phyloP scores from a whole-genome alignment of 2,329 filamentous ascomycete species.

The Fusarium phyllophilum region DNA sequence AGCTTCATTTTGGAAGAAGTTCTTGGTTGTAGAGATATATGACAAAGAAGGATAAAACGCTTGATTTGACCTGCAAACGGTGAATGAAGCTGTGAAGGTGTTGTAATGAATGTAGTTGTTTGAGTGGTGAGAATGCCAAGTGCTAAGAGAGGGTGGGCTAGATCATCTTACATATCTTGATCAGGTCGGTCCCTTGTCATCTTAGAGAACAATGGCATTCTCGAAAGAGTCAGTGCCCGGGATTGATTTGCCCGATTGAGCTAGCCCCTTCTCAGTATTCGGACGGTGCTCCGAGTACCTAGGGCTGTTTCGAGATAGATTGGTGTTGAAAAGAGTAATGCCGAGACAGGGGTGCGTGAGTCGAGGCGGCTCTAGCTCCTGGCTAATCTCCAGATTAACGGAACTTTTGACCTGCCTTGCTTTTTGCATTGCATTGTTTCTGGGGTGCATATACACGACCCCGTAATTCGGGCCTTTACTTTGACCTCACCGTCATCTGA shows the following conservation, averaged over 20 bases:
- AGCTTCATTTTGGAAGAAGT: slow-evolving; percentile 11
- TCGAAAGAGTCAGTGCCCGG: neutral
- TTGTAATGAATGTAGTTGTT: neutral
- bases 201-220: neutral
- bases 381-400: neutral
- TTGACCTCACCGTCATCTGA: neutral
- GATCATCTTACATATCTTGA: slow-evolving; percentile 6
- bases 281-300: neutral
- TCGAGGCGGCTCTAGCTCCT: neutral
- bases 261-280: neutral
- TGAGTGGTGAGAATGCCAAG: slow-evolving; percentile 10
- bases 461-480: neutral
- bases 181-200: neutral
- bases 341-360: neutral
- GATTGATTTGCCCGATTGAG: neutral
- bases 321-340: neutral
- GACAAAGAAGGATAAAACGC: neutral
- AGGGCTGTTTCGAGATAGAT: slow-evolving; percentile 4
- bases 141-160: slow-evolving; percentile 8
- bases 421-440: neutral
- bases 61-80: slow-evolving; percentile 21
- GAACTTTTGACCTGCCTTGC: neutral
- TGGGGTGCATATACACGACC: neutral
- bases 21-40: neutral
- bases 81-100: neutral